Conservation (phyloP, 768 basidiomycete species). For the Auriculariales sp. region DNA sequence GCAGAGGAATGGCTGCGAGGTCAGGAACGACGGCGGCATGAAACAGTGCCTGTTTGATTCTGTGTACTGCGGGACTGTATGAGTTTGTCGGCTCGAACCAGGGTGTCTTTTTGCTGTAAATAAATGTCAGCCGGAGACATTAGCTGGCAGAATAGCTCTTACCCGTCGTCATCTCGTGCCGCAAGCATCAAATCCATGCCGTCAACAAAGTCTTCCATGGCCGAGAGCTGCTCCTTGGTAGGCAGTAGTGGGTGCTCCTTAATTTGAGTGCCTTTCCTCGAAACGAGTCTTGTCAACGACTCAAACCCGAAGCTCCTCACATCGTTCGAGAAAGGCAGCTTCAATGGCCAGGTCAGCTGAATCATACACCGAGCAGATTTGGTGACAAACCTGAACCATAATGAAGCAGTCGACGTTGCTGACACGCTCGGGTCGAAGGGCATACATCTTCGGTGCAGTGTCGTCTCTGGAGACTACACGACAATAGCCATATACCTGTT, state of each 20-base stretch:
- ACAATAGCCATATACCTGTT: slow-evolving; percentile 54
- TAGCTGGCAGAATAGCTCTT: slow-evolving; percentile 9
- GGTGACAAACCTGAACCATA: slow-evolving; percentile 58
- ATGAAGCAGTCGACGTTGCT: slow-evolving; percentile 64
- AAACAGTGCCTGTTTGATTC: slow-evolving; percentile 85
- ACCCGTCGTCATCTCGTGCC: slow-evolving; percentile 68
- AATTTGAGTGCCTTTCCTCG: slow-evolving; percentile 59
- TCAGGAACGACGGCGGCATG: slow-evolving; percentile 72
- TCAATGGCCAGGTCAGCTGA: not conserved
- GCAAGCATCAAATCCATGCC: slow-evolving; percentile 74
- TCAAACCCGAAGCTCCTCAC: slow-evolving; percentile 77
- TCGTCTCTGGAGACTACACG: slow-evolving; percentile 67
- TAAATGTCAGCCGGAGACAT: not conserved
- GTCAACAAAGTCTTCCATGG: slow-evolving; percentile 82
- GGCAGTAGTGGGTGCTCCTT: slow-evolving; percentile 72
- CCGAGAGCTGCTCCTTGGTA: slow-evolving; percentile 56
- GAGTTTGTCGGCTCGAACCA: slow-evolving; percentile 74
- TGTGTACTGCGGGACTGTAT: slow-evolving; percentile 82
- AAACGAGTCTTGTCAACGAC: slow-evolving; percentile 57
- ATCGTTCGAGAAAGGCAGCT: slow-evolving; percentile 97
- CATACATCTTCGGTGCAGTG: slow-evolving; percentile 74
- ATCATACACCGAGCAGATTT: slow-evolving; percentile 1
- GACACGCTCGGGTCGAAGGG: slow-evolving; percentile 48
- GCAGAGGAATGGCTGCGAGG: slow-evolving; percentile 56
- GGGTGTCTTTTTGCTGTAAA: slow-evolving; percentile 32